A percentile compares a stretch with the other conserved stretches of the same genome.
These are phyloP conservation scores for Voacanga thouarsii DNA, from an alignment of 257 asterid genomes.

Conservation along the genomic window DNA sequence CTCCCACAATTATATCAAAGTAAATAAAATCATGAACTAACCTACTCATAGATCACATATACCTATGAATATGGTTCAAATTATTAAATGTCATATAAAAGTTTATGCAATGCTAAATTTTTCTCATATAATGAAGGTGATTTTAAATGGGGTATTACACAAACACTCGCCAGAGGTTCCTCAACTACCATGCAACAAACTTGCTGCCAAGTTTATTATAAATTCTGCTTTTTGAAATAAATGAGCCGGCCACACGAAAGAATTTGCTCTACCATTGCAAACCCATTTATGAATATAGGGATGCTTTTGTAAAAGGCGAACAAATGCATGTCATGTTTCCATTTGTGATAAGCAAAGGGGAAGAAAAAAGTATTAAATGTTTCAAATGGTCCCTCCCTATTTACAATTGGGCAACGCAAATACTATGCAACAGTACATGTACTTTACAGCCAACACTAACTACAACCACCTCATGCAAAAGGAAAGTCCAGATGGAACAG, in stretches of 20 bases:
- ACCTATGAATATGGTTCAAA: no score
- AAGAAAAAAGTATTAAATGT: background rate
- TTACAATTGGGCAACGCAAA: slow-evolving; percentile 6
- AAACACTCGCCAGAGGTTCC: no score
- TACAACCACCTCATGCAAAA: background rate
- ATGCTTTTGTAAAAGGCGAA: background rate
- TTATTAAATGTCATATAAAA: no score
- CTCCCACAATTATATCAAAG: no score
- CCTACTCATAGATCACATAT: no score
- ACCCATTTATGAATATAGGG: background rate
- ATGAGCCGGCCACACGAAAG: background rate
- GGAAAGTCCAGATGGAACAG: background rate
- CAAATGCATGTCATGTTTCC: background rate
- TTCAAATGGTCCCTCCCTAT: background rate
- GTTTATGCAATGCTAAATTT: no score
- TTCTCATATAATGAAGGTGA: no score
- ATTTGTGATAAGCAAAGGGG: background rate
- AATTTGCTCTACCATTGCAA: background rate
- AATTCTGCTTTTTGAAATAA: no score
- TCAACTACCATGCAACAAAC: background rate
- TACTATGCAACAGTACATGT: background rate
- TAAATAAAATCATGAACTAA: no score
- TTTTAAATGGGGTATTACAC: no score
- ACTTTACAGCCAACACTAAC: background rate
- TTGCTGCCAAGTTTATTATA: background rate